Evolutionary conservation across 148 eudicot species (phyloP).

Genomic region (Spergularia marina): DNA sequence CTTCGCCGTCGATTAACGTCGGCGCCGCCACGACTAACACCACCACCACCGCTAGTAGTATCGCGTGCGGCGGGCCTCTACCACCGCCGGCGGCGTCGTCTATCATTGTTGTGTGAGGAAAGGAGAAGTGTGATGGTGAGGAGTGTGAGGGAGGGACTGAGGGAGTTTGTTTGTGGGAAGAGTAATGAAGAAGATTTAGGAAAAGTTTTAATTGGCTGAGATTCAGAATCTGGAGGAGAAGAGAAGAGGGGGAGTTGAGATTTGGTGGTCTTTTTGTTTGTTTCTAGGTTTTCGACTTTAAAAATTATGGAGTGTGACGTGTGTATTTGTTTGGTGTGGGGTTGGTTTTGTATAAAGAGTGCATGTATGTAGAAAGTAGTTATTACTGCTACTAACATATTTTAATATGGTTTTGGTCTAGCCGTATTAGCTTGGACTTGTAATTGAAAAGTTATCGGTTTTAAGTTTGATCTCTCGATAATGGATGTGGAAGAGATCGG

Average conservation of each 20-base stretch:
- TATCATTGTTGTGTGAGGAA: constrained; percentile 29
- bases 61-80: constrained; percentile 64
- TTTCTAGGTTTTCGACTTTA: not conserved
- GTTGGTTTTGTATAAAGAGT: too few species aligned
- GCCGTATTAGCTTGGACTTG: too few species aligned
- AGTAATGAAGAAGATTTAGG: too few species aligned
- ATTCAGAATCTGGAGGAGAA: not conserved
- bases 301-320: not conserved
- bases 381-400: too few species aligned
- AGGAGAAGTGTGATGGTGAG: not conserved
- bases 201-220: not conserved
- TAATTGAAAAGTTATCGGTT: too few species aligned
- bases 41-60: constrained; percentile 59
- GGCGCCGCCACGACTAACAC: constrained; percentile 40
- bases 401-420: too few species aligned
- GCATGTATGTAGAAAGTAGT: too few species aligned
- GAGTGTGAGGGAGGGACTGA: not conserved
- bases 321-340: not conserved
- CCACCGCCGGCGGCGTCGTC: constrained; percentile 41
- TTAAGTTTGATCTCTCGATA: too few species aligned
- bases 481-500: too few species aligned
- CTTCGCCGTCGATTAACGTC: constrained; percentile 64
- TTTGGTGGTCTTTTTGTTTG: not conserved
- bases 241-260: not conserved
- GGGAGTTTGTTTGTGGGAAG: not conserved